Percentiles rank a stretch among this genome's conserved stretches.
phyloP scores from a whole-genome alignment of 2,329 filamentous ascomycete species.

The Xylariaceae sp. region DNA sequence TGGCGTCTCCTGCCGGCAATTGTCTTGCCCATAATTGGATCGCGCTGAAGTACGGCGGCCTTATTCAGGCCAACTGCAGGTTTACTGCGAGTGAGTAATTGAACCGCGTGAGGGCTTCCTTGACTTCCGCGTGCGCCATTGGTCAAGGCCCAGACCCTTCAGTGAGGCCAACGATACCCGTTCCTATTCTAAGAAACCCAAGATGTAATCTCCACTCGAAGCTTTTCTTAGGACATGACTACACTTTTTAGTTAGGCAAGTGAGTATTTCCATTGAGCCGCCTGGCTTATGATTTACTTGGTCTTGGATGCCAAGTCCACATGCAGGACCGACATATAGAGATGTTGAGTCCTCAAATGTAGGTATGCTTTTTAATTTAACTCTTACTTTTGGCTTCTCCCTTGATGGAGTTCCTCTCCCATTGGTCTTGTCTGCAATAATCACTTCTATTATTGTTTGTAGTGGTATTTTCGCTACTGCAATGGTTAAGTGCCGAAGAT shows the following conservation, averaged over 20 bases:
- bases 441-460: neutral
- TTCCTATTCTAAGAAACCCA: neutral
- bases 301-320: neutral
- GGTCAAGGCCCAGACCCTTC: neutral
- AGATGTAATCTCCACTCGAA: neutral
- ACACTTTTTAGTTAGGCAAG: neutral
- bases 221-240: neutral
- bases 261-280: neutral
- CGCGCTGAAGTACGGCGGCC: neutral
- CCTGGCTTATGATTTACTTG: neutral
- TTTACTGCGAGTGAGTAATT: neutral
- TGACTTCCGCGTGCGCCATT: neutral
- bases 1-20: neutral
- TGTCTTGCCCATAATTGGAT: neutral
- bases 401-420: slow-evolving; percentile 11
- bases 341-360: neutral
- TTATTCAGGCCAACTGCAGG: slow-evolving; percentile 5
- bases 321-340: slow-evolving; percentile 23
- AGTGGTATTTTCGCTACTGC: neutral
- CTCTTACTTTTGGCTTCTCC: slow-evolving; percentile 2
- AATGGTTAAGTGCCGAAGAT: neutral
- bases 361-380: neutral
- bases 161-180: neutral
- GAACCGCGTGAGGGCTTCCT: neutral
- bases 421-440: neutral